A percentile compares a stretch with the other conserved stretches of the same genome.
These are phyloP conservation scores for Coniosporium uncinatum DNA, from an alignment of 2,329 filamentous ascomycete genomes.

Conservation along the genomic window DNA sequence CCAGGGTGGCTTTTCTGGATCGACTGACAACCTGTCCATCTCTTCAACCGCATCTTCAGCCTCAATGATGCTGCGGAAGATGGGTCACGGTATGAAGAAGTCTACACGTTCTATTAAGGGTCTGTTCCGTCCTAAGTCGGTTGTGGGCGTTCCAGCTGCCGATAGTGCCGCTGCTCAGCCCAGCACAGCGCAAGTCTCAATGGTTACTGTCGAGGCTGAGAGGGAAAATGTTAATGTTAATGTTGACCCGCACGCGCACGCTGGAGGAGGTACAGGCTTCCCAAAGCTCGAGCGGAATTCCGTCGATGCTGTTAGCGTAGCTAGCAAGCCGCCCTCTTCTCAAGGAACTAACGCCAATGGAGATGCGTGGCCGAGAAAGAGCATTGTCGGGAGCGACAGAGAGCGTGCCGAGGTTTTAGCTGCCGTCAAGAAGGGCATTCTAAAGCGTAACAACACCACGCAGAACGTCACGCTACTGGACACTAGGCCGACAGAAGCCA, in stretches of 20 bases:
- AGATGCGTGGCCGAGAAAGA: conserved; percentile 55
- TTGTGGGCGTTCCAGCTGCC: conserved; percentile 70
- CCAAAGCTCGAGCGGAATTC: conserved; percentile 82
- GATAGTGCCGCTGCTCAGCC: conserved; percentile 55
- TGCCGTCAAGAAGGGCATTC: conserved; percentile 89
- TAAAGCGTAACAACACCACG: conserved; percentile 65
- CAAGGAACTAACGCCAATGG: conserved; percentile 15
- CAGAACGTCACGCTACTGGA: no score
- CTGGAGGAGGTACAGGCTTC: conserved; percentile 71
- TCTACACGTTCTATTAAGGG: conserved; percentile 86
- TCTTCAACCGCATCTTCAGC: conserved; percentile 87
- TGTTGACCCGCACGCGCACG: conserved; percentile 59
- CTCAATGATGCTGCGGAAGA: conserved; percentile 94
- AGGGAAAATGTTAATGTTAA: conserved; percentile 78
- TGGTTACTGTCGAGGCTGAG: conserved; percentile 95
- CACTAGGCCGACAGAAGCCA: no score
- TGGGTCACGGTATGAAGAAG: conserved; percentile 99
- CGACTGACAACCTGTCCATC: conserved; percentile 91
- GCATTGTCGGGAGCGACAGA: conserved; percentile 84
- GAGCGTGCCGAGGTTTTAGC: conserved; percentile 90
- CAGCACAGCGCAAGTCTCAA: conserved; percentile 82
- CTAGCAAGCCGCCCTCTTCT: conserved; percentile 21
- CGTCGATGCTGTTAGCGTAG: conserved; percentile 54
- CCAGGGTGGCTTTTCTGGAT: conserved; percentile 78
- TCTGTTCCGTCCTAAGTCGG: conserved; percentile 90